Evolutionary conservation across 2,329 filamentous ascomycete genomes (phyloP).

Genomic region (Pleurostoma richardsiae): DNA sequence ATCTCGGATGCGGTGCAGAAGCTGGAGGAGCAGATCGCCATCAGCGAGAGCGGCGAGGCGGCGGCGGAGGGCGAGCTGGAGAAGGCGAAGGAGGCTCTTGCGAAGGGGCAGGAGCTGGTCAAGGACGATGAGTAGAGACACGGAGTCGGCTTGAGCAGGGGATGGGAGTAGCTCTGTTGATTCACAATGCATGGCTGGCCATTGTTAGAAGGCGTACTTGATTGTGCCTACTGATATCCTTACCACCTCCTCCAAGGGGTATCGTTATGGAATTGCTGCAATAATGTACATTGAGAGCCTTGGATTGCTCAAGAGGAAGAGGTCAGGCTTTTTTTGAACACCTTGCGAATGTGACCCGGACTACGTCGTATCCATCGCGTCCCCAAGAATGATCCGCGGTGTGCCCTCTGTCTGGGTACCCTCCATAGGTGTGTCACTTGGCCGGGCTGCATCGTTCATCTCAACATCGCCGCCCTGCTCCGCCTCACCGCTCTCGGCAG

Average conservation of each 20-base stretch:
- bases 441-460: slow-evolving; percentile 47
- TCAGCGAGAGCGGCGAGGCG: slow-evolving; percentile 42
- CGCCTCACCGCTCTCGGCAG: slow-evolving; percentile 15
- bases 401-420: slow-evolving; percentile 36
- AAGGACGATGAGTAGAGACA: slow-evolving; percentile 14
- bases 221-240: no score
- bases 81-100: slow-evolving; percentile 49
- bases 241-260: no score
- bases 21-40: slow-evolving; percentile 71
- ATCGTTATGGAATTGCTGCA: no score
- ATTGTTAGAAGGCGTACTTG: no score
- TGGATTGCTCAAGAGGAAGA: no score
- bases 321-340: no score
- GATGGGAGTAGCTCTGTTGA: slow-evolving; percentile 1
- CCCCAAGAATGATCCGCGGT: slow-evolving; percentile 40
- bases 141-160: slow-evolving; percentile 1
- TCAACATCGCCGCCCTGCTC: slow-evolving; percentile 50
- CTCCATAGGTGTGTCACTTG: slow-evolving; percentile 20
- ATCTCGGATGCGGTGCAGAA: slow-evolving; percentile 68
- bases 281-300: no score
- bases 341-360: background rate
- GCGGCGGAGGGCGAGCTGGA: slow-evolving; percentile 43
- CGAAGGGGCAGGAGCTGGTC: slow-evolving; percentile 38
- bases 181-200: no score
- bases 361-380: slow-evolving; percentile 63